These are phyloP conservation scores for Penicillium mononematosum DNA, from an alignment of 495 filamentous ascomycete genomes.

Conservation along the genomic window DNA sequence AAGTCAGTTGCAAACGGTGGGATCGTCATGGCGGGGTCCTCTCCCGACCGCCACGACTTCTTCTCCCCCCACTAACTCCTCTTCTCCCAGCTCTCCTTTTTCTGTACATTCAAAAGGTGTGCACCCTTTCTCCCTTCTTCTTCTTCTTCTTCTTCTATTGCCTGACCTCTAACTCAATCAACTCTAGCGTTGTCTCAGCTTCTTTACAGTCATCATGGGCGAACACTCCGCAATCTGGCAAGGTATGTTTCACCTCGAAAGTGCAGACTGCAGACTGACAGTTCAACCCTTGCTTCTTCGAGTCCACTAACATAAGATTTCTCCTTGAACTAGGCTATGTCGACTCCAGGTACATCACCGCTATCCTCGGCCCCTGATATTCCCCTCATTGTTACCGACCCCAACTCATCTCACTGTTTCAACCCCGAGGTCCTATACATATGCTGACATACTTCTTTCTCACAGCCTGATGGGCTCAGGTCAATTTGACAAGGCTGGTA, in stretches of 20 bases:
- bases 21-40: constrained; percentile 26
- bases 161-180: constrained; percentile 20
- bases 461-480: constrained; percentile 76
- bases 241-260: constrained; percentile 42
- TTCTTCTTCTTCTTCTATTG: constrained; percentile 8
- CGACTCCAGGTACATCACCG: constrained; percentile 58
- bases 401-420: constrained; percentile 3
- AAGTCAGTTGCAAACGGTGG: constrained; percentile 8
- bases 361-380: constrained; percentile 9
- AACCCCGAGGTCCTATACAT: not conserved
- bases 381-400: constrained; percentile 14
- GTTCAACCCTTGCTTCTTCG: constrained; percentile 11
- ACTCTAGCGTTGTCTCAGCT: constrained; percentile 25
- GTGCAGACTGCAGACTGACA: constrained; percentile 1
- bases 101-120: constrained; percentile 14
- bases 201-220: constrained; percentile 36
- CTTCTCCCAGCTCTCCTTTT: constrained; percentile 25
- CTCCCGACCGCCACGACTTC: constrained; percentile 32
- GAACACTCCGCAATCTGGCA: constrained; percentile 53
- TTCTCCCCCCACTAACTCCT: constrained; percentile 28
- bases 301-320: constrained; percentile 20
- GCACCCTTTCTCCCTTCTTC: not conserved
- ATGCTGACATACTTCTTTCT: constrained; percentile 19
- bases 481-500: constrained; percentile 84
- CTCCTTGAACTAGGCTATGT: constrained; percentile 55